Evolutionary conservation across 2,329 filamentous ascomycete species (phyloP).

Genomic region (Canariomyces notabilis): DNA sequence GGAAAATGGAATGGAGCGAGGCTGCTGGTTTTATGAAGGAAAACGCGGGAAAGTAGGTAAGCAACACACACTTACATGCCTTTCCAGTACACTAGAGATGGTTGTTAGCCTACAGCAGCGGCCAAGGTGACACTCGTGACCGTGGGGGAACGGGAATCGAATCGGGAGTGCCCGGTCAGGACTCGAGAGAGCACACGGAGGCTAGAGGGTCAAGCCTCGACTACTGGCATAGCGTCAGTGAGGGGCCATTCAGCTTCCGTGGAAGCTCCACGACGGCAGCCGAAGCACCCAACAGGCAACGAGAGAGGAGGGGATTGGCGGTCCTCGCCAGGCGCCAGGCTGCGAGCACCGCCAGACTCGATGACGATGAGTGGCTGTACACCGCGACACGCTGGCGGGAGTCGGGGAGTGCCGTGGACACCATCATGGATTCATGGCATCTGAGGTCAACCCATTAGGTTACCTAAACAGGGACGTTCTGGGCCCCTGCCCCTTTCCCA

Average conservation of each 20-base stretch:
- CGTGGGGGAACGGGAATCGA: conserved; percentile 2
- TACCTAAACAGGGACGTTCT: not conserved
- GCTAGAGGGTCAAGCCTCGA: conserved; percentile 8
- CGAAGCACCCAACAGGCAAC: conserved; percentile 13
- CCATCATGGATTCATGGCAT: not conserved
- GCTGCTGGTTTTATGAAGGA: conserved; percentile 9
- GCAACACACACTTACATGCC: conserved; percentile 5
- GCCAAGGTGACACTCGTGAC: conserved; percentile 20
- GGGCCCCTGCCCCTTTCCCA: not conserved
- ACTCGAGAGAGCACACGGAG: conserved; percentile 6
- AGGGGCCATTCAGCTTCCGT: conserved; percentile 11
- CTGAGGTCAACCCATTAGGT: not conserved
- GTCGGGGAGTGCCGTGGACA: not conserved
- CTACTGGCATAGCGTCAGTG: conserved; percentile 22
- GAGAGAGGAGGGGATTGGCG: not conserved
- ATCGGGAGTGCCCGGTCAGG: conserved; percentile 8
- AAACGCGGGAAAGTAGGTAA: not conserved
- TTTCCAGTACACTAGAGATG: not conserved
- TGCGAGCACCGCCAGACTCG: not conserved
- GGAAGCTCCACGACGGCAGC: conserved; percentile 17
- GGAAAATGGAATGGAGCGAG: conserved; percentile 2
- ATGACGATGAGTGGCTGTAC: conserved; percentile 1
- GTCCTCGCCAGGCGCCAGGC: not conserved
- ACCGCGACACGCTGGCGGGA: not conserved
- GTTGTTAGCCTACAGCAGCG: conserved; percentile 10